Percentiles rank a stretch among this genome's conserved stretches.
Conservation (phyloP, 75 land plant species). For the Adiantum capillusveneris region DNA sequence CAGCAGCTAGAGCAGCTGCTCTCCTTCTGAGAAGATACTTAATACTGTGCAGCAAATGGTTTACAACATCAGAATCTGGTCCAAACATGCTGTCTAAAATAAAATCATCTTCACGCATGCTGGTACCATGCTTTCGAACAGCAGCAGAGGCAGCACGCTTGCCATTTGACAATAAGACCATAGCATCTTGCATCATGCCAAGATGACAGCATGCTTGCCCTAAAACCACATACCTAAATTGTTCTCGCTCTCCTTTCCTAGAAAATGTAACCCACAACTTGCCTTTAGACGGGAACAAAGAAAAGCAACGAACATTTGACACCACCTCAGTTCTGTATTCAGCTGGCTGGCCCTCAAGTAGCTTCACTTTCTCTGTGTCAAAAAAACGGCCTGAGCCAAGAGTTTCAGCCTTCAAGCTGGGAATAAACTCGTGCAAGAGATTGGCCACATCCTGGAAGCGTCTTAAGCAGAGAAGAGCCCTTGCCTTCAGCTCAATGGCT, state of each 20-base stretch:
- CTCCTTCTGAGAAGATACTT: constrained; percentile 65
- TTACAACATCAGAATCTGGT: constrained; percentile 31
- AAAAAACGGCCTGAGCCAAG: neutral
- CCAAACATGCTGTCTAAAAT: neutral
- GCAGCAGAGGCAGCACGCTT: constrained; percentile 60
- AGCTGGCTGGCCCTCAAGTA: neutral
- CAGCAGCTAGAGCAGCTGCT: constrained; percentile 57
- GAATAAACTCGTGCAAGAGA: constrained; percentile 73
- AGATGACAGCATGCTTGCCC: constrained; percentile 63
- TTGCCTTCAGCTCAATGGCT: constrained; percentile 64
- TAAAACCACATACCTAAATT: neutral
- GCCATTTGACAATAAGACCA: constrained; percentile 64
- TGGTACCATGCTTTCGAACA: constrained; percentile 46
- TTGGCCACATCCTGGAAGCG: constrained; percentile 68
- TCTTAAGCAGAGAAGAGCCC: constrained; percentile 46
- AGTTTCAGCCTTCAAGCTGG: constrained; percentile 26
- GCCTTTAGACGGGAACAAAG: neutral
- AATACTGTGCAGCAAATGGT: constrained; percentile 51
- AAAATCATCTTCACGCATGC: constrained; percentile 53
- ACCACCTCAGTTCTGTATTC: neutral
- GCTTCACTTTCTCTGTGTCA: constrained; percentile 1
- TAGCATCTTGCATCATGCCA: constrained; percentile 74
- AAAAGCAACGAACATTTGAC: neutral
- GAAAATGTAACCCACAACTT: neutral
- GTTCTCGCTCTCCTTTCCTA: neutral